phyloP scores from a whole-genome alignment of 208 protist species.

The Porcisia hertigi region DNA sequence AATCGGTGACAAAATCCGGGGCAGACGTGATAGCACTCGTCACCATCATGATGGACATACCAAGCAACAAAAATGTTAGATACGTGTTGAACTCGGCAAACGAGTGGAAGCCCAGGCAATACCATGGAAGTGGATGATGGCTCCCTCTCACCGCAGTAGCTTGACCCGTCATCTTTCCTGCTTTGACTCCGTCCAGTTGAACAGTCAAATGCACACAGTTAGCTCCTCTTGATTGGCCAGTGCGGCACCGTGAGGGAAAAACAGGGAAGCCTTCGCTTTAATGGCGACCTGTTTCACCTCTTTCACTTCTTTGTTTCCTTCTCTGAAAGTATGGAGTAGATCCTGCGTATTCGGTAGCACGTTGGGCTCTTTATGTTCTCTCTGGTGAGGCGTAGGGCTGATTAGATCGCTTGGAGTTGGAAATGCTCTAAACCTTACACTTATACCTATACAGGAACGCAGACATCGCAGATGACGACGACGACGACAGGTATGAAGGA shows the following conservation, averaged over 20 bases:
- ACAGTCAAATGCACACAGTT: neutral
- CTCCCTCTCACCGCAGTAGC: neutral
- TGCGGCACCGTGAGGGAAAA: neutral
- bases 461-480: neutral
- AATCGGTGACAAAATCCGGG: constrained; percentile 69
- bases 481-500: neutral
- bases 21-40: constrained; percentile 85
- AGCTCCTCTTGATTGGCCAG: neutral
- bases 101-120: constrained; percentile 51
- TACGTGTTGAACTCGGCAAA: constrained; percentile 74
- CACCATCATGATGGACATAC: constrained; percentile 88
- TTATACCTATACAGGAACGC: neutral
- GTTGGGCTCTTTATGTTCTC: neutral
- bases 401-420: neutral
- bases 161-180: constrained; percentile 9
- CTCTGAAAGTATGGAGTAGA: neutral
- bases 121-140: constrained; percentile 26
- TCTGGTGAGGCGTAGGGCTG: neutral
- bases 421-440: neutral
- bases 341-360: neutral
- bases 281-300: neutral
- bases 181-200: neutral
- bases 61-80: constrained; percentile 79
- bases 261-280: neutral
- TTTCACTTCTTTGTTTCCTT: neutral